Percentiles rank a stretch among this genome's conserved stretches.
phyloP scores from a whole-genome alignment of 257 asterid genomes.

The Ballota nigra region DNA sequence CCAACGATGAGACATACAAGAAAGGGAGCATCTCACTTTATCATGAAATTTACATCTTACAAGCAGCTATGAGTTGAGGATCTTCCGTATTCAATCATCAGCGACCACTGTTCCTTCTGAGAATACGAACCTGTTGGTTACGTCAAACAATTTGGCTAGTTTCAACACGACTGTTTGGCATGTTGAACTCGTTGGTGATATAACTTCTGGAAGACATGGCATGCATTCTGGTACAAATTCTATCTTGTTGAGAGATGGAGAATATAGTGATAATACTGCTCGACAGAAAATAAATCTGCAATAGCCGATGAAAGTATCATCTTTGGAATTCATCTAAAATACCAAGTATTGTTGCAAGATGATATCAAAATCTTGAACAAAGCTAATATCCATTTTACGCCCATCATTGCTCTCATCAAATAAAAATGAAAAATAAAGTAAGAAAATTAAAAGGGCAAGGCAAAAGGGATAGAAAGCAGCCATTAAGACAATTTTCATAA shows the following conservation, averaged over 20 bases:
- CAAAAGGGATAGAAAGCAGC: background rate
- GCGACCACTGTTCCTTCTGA: slow-evolving; percentile 32
- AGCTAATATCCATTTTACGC: background rate
- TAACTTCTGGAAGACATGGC: slow-evolving; percentile 70
- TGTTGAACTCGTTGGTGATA: slow-evolving; percentile 51
- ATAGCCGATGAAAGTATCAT: slow-evolving; percentile 8
- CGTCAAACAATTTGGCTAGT: slow-evolving; percentile 67
- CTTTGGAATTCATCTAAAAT: background rate
- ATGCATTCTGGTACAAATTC: slow-evolving; percentile 72
- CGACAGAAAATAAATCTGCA: slow-evolving; percentile 88
- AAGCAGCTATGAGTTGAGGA: background rate
- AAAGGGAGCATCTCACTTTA: background rate
- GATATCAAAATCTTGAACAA: background rate
- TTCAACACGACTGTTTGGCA: slow-evolving; percentile 55
- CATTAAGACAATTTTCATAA: background rate
- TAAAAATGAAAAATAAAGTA: background rate
- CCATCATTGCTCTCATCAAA: background rate
- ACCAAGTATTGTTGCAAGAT: background rate
- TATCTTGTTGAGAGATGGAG: slow-evolving; percentile 53
- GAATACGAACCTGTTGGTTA: slow-evolving; percentile 50
- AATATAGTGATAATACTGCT: slow-evolving; percentile 52
- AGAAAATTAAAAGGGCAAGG: background rate
- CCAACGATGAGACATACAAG: background rate
- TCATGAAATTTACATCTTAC: background rate
- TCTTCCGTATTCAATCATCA: slow-evolving; percentile 27